A percentile compares a stretch with the other conserved stretches of the same genome.
Conservation (phyloP, 2,329 filamentous ascomycete genomes). For the Pestalotiopsis sp. region DNA sequence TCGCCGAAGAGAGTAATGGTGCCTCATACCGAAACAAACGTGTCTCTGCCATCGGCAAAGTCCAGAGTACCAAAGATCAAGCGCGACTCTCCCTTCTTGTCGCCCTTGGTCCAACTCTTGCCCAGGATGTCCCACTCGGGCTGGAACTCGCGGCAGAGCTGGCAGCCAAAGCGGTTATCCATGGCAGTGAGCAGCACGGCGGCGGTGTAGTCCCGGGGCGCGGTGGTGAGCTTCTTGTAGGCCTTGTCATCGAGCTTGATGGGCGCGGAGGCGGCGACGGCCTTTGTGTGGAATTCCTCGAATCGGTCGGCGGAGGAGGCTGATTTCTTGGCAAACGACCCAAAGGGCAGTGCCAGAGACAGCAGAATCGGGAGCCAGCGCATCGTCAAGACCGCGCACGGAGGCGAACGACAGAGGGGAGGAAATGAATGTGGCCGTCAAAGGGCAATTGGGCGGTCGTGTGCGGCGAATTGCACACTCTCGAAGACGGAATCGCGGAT, state of each 20-base stretch:
- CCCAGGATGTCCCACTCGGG: slow-evolving; percentile 89
- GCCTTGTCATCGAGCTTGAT: slow-evolving; percentile 77
- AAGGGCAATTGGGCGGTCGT: slow-evolving; percentile 8
- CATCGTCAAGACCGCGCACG: slow-evolving; percentile 55
- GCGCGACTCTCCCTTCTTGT: slow-evolving; percentile 72
- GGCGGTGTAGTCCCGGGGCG: slow-evolving; percentile 82
- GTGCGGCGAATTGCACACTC: slow-evolving; percentile 8
- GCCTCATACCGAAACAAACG: slow-evolving; percentile 78
- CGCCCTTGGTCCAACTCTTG: slow-evolving; percentile 85
- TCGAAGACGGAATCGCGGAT: not conserved
- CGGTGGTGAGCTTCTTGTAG: slow-evolving; percentile 75
- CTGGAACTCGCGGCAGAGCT: slow-evolving; percentile 87
- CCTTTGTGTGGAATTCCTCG: slow-evolving; percentile 69
- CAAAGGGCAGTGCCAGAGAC: slow-evolving; percentile 62
- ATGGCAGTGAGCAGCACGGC: slow-evolving; percentile 85
- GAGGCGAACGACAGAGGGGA: slow-evolving; percentile 6
- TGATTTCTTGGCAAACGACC: slow-evolving; percentile 66
- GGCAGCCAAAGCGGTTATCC: slow-evolving; percentile 81
- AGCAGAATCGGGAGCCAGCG: slow-evolving; percentile 67
- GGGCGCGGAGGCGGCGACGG: slow-evolving; percentile 61
- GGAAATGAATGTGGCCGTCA: slow-evolving; percentile 6
- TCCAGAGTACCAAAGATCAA: slow-evolving; percentile 85
- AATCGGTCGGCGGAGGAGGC: slow-evolving; percentile 63
- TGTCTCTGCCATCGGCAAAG: slow-evolving; percentile 80
- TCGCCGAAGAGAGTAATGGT: too few species aligned